Evolutionary conservation across 2,329 filamentous ascomycete species (phyloP), one percentile per base, ranked within the genome.

Genomic region (Phialophora tarda): DNA sequence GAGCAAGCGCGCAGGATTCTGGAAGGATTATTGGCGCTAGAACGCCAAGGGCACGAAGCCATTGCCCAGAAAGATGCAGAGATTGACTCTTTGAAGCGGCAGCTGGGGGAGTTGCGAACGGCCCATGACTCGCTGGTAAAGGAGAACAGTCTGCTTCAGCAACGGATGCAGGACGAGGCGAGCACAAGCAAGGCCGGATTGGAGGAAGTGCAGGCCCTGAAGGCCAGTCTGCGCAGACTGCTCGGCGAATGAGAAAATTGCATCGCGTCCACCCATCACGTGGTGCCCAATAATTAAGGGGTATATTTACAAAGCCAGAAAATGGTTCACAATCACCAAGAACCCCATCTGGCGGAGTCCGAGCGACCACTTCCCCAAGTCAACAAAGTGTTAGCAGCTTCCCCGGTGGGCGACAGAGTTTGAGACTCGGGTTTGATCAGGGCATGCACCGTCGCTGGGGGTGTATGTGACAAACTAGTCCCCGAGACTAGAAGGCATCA

Each of bases 181-280:
- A 55, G 1, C 38, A 50, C 48, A 21, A 28, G 7, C 30, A 41
- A 55, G 30, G 48, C 47, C 11, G 32, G 34, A 26, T 28, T 62
- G 59, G 59, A 62, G n/a, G 59, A 54, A 34, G 41, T 62, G 59
- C 26, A 55, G 32, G 48, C 48, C 14, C 50, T 62, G 34, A 62
- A 62, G 28, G 50, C 50, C 23, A 62, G 59, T 62, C 59, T 62
- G 28, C 59, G 59, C 48, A 44, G 59, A 23, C 30, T 53, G 30
- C 59, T 62, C 21, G 59, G 34, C n/a, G 44, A 62, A 28, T 41
- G 23, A 62, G 24, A 60, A 48, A 47, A 12, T 60, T 7, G n/a
- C 38, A 8, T n/a, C 1, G 17, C 6, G 23, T 17, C 28, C 53
- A 21, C n/a, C 23, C 48, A 26, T 34, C 53, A 30, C 53, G 10